Percentiles rank a stretch among this genome's conserved stretches.
These are phyloP conservation scores for Moesziomyces globuligerus DNA, from an alignment of 1,284 basidiomycete species.

Conservation along the genomic window DNA sequence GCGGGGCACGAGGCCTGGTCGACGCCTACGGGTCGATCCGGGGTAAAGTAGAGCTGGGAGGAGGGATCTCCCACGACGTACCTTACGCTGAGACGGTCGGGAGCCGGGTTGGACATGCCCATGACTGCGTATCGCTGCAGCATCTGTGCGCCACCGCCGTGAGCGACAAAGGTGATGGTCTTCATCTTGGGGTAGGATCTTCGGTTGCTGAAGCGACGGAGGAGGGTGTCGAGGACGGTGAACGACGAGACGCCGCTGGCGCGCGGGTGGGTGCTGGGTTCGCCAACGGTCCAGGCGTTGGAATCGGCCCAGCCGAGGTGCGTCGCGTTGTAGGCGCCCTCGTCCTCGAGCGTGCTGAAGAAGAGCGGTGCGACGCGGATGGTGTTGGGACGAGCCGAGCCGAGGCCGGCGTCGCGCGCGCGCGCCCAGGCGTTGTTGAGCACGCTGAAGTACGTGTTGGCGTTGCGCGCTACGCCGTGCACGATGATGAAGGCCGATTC, in stretches of 20 bases:
- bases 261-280: slow-evolving; percentile 35
- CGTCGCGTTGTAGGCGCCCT: slow-evolving; percentile 17
- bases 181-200: slow-evolving; percentile 51
- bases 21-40: slow-evolving; percentile 44
- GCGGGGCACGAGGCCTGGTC: slow-evolving; percentile 26
- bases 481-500: slow-evolving; percentile 52
- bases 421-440: slow-evolving; percentile 42
- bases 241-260: slow-evolving; percentile 26
- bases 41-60: slow-evolving; percentile 55
- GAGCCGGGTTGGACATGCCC: slow-evolving; percentile 22
- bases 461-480: slow-evolving; percentile 56
- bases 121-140: slow-evolving; percentile 54
- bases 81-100: slow-evolving; percentile 28
- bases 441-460: slow-evolving; percentile 40
- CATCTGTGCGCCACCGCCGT: slow-evolving; percentile 60
- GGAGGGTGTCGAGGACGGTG: slow-evolving; percentile 38
- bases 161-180: slow-evolving; percentile 56
- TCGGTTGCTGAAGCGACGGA: slow-evolving; percentile 31
- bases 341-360: slow-evolving; percentile 47
- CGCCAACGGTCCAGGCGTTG: slow-evolving; percentile 55
- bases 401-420: slow-evolving; percentile 14
- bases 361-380: slow-evolving; percentile 57
- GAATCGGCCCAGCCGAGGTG: slow-evolving; percentile 52
- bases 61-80: slow-evolving; percentile 57
- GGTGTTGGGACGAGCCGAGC: slow-evolving; percentile 26